Evolutionary conservation across 1,284 basidiomycete species (phyloP).

Genomic region (Kwoniella shivajii): DNA sequence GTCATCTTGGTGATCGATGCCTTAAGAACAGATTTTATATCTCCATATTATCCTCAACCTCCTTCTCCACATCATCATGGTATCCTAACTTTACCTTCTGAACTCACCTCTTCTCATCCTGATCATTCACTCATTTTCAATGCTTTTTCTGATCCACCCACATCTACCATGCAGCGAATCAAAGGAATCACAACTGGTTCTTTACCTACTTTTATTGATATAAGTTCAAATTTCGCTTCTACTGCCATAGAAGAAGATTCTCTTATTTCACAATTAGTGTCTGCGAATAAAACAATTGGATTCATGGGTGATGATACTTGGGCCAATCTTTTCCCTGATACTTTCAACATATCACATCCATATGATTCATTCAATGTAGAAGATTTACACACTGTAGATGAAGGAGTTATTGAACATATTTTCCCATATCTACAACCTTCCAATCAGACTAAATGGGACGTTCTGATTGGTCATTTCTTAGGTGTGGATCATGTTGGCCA

Average conservation of each 20-base stretch:
- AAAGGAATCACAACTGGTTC: constrained; percentile 96
- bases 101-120: constrained; percentile 67
- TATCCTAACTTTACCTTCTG: constrained; percentile 73
- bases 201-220: constrained; percentile 92
- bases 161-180: constrained; percentile 90
- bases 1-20: constrained; percentile 90
- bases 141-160: constrained; percentile 90
- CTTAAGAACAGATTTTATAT: constrained; percentile 90
- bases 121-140: constrained; percentile 81
- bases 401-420: constrained; percentile 81
- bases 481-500: constrained; percentile 98
- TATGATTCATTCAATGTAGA: constrained; percentile 99
- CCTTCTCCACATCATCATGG: constrained; percentile 76
- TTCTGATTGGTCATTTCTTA: constrained; percentile 91
- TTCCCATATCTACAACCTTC: constrained; percentile 70
- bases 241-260: constrained; percentile 87
- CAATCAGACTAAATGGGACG: constrained; percentile 63
- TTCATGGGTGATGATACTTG: constrained; percentile 98
- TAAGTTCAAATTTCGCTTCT: constrained; percentile 87
- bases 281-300: constrained; percentile 55
- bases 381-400: constrained; percentile 93
- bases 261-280: constrained; percentile 62
- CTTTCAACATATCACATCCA: constrained; percentile 75
- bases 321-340: constrained; percentile 80
- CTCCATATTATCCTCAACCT: constrained; percentile 64